Evolutionary conservation across 345 rosid genomes (phyloP), one percentile per base, ranked within the genome.

Genomic region (Populus euphratica): DNA sequence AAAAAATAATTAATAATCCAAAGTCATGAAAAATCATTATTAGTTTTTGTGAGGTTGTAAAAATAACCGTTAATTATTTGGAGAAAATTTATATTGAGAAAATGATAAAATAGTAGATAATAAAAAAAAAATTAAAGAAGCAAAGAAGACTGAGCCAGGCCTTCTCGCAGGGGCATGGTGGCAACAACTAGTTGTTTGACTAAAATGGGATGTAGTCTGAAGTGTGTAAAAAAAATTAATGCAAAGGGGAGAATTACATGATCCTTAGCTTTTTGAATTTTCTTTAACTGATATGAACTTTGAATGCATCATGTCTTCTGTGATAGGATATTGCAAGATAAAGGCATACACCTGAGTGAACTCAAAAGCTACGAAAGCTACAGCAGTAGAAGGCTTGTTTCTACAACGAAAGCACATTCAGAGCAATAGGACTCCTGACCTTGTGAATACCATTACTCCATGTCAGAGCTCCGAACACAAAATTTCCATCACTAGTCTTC

Each of bases 391-490:
- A 36, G 68, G 68, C 16, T 73, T 67, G 16, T 49, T 36, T 73
- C 74, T 75, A 77, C 25, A 81, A 65, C 33, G 87, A 85, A 69
- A 82, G 29, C 39, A 84, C 89, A 74, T 80, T 84, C 68, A 86
- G 70, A 70, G 78, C 86, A 64, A 83, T 79, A 69, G 89, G 91
- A 84, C 88, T 87, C 70, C 87, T 79, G 33, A 84, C 85, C 31
- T 54, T 50, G 39, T 80, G 85, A 56, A 83, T 54, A 29, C 85
- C 87, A 63, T 82, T 87, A 63, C 72, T 85, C 91, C 90, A 88
- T 54, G 83, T 86, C 87, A 86, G 79, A 50, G 83, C 84, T 43
- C 90, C 88, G 33, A 85, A 85, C 36, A 83, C 88, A 73, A 83
- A 87, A 65, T 68, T 82, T 54, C 84, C 87, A 33, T 83, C 73